A percentile compares a stretch with the other conserved stretches of the same genome.
These are phyloP conservation scores for Starmera dryadoides DNA, from an alignment of 805 yeast species.

Conservation along the genomic window DNA sequence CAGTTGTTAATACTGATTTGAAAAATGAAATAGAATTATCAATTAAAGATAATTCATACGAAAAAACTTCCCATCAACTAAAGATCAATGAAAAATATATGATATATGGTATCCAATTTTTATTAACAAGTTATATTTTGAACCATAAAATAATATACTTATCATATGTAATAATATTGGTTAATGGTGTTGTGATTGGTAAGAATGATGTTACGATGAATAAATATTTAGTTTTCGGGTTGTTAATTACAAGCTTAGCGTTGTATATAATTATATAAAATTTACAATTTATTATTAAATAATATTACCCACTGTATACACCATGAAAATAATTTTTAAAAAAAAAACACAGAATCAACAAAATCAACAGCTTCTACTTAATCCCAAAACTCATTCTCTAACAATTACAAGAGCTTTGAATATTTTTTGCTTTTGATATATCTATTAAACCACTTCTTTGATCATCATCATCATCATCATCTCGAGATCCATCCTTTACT, in stretches of 20 bases:
- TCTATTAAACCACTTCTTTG: slow-evolving; percentile 22
- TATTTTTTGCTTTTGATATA: slow-evolving; percentile 16
- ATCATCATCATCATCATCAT: slow-evolving; percentile 10
- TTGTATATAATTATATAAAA: neutral
- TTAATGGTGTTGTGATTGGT: neutral
- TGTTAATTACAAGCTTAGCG: neutral
- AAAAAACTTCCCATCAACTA: neutral
- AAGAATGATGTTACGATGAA: neutral
- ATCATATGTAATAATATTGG: neutral
- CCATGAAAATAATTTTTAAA: neutral
- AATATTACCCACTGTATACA: neutral
- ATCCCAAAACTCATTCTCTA: neutral
- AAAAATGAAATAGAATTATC: neutral
- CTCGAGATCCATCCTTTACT: neutral
- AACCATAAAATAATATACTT: neutral
- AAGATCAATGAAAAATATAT: too few species aligned
- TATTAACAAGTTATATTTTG: neutral
- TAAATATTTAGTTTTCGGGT: too few species aligned
- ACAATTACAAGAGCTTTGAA: slow-evolving; percentile 4
- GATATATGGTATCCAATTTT: too few species aligned
- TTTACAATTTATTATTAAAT: neutral
- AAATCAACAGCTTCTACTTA: neutral
- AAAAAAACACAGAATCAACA: too few species aligned
- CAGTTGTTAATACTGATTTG: neutral
- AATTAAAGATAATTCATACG: neutral